Base-by-base conservation (phyloP, 2,329 filamentous ascomycete genomes). In the Claviceps sp. region DNA sequence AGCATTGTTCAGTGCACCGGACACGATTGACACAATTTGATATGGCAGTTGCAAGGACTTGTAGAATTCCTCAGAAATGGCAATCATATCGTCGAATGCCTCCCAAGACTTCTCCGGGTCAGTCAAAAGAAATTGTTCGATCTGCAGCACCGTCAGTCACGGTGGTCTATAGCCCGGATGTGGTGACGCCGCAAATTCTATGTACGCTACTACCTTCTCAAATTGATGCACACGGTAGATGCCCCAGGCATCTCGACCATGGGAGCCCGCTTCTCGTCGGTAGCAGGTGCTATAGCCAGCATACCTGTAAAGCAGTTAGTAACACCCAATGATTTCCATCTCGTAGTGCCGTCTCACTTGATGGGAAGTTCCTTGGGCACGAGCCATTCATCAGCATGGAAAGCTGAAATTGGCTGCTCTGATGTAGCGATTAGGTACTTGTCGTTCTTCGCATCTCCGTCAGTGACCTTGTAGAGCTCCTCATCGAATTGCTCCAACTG, bases 171-270 rank as follows among this genome's bases (percentile, higher is more conserved):
- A 37, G 13, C 14, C 26, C 26, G 22, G 34, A 38, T 20, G 24
- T 30, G 18, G 18, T 14, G 18, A 30, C 37, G 18, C 8, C n/a
- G 22, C 41, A 9, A 18, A 5, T 4, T 9, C 22, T 41, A 16
- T 52, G 16, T 44, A 30, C 30, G 30, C 30, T 30, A 30, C 30
- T 30, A 81, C 84, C 79, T 94, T 96, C 69, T 97, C 91, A 63
- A 97, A 98, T 68, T 98, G 91, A 68, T 98, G 93, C 30, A 97
- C 90, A 58, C 93, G 85, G 79, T 96, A 98, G 56, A 97, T 88
- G 52, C 93, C 93, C 93, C 93, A 98, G 1, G 91, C 91, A 67
- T 98, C 89, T 65, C 88, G 86, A 34, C 89, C 70, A 56, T 70
- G 91, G 20, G 87, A 84, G 51, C 93, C 93, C 42, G 93, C 93